Percentiles rank a stretch among this genome's conserved stretches.
Conservation (phyloP, 75 land plant species). For the Cryptomeria japonica region DNA sequence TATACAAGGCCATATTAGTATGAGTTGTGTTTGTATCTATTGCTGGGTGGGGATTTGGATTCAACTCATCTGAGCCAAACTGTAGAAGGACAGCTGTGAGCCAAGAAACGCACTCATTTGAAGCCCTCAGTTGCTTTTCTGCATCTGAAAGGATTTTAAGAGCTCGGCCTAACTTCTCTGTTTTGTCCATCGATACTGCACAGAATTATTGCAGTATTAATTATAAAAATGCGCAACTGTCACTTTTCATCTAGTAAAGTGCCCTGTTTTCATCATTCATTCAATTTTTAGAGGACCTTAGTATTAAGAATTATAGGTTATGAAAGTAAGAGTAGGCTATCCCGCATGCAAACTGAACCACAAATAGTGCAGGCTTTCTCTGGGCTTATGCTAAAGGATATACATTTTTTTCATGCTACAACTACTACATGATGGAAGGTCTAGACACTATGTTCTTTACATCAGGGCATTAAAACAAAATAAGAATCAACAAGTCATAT, state of each 20-base stretch:
- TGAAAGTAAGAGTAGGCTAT: not conserved
- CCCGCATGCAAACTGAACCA: too few species aligned
- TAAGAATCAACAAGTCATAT: not conserved
- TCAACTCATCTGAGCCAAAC: constrained; percentile 37
- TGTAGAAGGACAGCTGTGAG: constrained; percentile 71
- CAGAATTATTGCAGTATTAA: not conserved
- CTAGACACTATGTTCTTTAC: not conserved
- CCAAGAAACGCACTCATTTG: constrained; percentile 69
- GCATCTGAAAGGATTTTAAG: constrained; percentile 16
- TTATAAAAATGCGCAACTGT: not conserved
- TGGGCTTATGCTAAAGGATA: not conserved
- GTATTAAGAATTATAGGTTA: not conserved
- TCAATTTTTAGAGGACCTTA: not conserved
- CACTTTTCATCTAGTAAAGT: not conserved
- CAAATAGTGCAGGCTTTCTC: not conserved
- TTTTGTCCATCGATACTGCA: constrained; percentile 32
- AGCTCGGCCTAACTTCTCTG: constrained; percentile 52
- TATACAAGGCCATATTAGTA: not conserved
- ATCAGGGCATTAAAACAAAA: not conserved
- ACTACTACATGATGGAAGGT: not conserved
- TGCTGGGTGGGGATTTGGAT: constrained; percentile 24
- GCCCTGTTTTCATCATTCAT: not conserved
- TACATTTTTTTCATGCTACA: not conserved
- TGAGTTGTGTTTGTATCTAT: constrained; percentile 14
- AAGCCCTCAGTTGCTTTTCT: constrained; percentile 67